A percentile compares a stretch with the other conserved stretches of the same genome.
Evolutionary conservation across 2,329 filamentous ascomycete species (phyloP).

Genomic region (Incumbomyces lentus): DNA sequence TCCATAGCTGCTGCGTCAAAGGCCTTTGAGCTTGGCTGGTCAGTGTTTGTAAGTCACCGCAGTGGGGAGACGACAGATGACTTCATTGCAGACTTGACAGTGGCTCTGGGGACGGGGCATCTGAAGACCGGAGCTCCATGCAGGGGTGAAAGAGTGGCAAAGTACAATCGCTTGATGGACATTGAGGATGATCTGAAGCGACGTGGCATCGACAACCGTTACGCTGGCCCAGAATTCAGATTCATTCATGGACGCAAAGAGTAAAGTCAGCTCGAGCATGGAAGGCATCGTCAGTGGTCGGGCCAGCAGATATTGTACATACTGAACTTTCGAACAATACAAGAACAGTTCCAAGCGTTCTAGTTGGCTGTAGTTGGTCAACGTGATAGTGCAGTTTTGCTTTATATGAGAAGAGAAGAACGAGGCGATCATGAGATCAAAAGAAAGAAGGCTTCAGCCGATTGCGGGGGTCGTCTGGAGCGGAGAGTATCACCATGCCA

Average conservation of each 20-base stretch:
- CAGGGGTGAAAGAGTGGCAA: conserved; percentile 33
- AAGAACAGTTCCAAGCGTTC: too few species aligned
- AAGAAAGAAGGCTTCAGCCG: too few species aligned
- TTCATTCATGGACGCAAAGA: neutral
- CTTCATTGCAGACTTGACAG: conserved; percentile 35
- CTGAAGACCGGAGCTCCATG: conserved; percentile 32
- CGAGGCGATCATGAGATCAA: too few species aligned
- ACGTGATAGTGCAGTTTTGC: too few species aligned
- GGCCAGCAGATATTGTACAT: too few species aligned
- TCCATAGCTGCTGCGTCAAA: conserved; percentile 29
- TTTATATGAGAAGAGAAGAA: too few species aligned
- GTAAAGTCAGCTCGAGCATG: too few species aligned
- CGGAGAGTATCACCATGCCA: too few species aligned
- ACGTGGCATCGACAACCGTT: neutral
- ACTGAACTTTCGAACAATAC: too few species aligned
- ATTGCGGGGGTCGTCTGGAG: too few species aligned
- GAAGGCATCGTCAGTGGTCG: too few species aligned
- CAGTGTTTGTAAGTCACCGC: conserved; percentile 35
- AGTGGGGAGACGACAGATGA: conserved; percentile 36
- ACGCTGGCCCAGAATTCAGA: neutral
- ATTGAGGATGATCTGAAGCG: conserved; percentile 27
- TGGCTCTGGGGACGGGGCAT: conserved; percentile 31
- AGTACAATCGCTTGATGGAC: conserved; percentile 37
- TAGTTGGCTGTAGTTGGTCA: too few species aligned
- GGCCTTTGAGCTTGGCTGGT: conserved; percentile 28